These are phyloP conservation scores for Camelina hispida DNA, from an alignment of 345 rosid species.

Conservation along the genomic window DNA sequence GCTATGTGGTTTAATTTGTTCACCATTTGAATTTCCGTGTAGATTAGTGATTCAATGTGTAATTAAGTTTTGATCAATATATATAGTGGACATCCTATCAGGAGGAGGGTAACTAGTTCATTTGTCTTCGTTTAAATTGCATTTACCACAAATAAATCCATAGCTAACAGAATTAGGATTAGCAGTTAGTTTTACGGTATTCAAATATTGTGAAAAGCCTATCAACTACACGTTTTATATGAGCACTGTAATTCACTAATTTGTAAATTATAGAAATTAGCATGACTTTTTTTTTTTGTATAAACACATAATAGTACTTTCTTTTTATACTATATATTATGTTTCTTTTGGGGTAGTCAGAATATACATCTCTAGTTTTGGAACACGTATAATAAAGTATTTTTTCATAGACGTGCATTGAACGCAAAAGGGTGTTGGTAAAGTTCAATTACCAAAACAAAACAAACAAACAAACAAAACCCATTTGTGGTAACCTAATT, in stretches of 20 bases:
- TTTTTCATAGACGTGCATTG: not conserved
- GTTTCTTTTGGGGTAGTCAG: too few relatives aligned
- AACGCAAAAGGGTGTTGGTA: not conserved
- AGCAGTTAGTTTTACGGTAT: not conserved
- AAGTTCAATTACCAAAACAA: too few relatives aligned
- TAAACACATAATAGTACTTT: not conserved
- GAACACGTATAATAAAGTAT: not conserved
- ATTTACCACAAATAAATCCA: not conserved
- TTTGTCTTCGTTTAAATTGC: not conserved
- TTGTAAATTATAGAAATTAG: not conserved
- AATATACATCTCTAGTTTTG: not conserved
- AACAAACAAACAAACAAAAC: not conserved
- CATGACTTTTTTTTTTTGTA: not conserved
- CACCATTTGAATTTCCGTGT: constrained; percentile 5
- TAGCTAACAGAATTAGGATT: not conserved
- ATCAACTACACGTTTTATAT: not conserved
- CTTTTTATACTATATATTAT: too few relatives aligned
- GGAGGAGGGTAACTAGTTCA: not conserved
- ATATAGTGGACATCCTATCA: not conserved
- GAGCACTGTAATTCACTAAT: not conserved
- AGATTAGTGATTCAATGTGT: not conserved
- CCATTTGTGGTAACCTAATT: not conserved
- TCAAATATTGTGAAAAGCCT: not conserved
- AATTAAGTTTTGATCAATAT: not conserved
- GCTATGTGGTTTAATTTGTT: constrained; percentile 22